A percentile compares a stretch with the other conserved stretches of the same genome.
Conservation (phyloP, 176 grass and related monocot species). For the Sorghum bicolor region Sorghum_bicolor_NCBIv3 NC_012878.2:55036501-55037000, state of each 20-base stretch:
- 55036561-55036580: not conserved
- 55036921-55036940: slow-evolving; percentile 9
- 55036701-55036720: slow-evolving; percentile 6
- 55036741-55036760: slow-evolving; percentile 27
- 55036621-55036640: slow-evolving; percentile 49
- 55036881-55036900: slow-evolving; percentile 1
- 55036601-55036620: slow-evolving; percentile 48
- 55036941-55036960: not conserved
- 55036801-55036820: slow-evolving; percentile 29
- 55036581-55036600: slow-evolving; percentile 48
- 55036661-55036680: slow-evolving; percentile 47
- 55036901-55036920: slow-evolving; percentile 1
- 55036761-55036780: slow-evolving; percentile 68
- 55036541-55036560: not conserved
- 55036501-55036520: not conserved
- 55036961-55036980: not conserved
- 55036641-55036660: slow-evolving; percentile 57
- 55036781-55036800: slow-evolving; percentile 26
- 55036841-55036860: slow-evolving; percentile 7
- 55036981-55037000: slow-evolving; percentile 9
- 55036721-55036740: slow-evolving; percentile 18
- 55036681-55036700: slow-evolving; percentile 33
- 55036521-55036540: not conserved
- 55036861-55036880: not conserved
- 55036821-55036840: not conserved